Evolutionary conservation across 768 basidiomycete genomes (phyloP).

Genomic region (Leccinum imitatum): DNA sequence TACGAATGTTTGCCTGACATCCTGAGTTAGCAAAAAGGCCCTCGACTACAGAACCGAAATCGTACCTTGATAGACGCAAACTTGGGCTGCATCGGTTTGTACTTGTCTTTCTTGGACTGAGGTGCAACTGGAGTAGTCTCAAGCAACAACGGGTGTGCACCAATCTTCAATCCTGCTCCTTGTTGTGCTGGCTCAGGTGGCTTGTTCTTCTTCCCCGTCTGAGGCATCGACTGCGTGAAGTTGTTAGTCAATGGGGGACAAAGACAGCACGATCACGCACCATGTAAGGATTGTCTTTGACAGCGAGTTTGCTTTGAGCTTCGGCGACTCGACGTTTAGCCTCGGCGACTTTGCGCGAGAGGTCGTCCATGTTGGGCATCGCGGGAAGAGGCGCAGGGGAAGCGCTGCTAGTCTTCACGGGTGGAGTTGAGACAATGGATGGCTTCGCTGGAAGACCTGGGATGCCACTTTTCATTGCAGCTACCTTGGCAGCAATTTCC

Average conservation of each 20-base stretch:
- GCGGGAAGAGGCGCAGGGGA: slow-evolving; percentile 42
- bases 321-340: slow-evolving; percentile 84
- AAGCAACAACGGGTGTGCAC: slow-evolving; percentile 82
- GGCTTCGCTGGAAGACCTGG: slow-evolving; percentile 33
- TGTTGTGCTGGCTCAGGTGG: slow-evolving; percentile 66
- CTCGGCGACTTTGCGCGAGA: slow-evolving; percentile 74
- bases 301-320: slow-evolving; percentile 70
- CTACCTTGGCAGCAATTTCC: slow-evolving; percentile 83
- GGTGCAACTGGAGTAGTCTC: slow-evolving; percentile 54
- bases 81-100: slow-evolving; percentile 99
- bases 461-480: slow-evolving; percentile 59
- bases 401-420: slow-evolving; percentile 28
- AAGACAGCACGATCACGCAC: slow-evolving; percentile 39
- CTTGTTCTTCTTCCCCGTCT: slow-evolving; percentile 52
- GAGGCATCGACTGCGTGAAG: slow-evolving; percentile 47
- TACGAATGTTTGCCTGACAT: slow-evolving; percentile 74
- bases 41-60: background rate
- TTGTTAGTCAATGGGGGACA: slow-evolving; percentile 1
- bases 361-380: slow-evolving; percentile 54
- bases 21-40: background rate
- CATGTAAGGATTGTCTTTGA: slow-evolving; percentile 88
- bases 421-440: slow-evolving; percentile 23
- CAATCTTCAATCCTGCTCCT: slow-evolving; percentile 86
- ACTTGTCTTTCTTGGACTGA: slow-evolving; percentile 85
- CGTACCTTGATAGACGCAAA: slow-evolving; percentile 90